These are phyloP conservation scores for Thalia dealbata DNA, from an alignment of 176 grass and related monocot species.

Conservation along the genomic window DNA sequence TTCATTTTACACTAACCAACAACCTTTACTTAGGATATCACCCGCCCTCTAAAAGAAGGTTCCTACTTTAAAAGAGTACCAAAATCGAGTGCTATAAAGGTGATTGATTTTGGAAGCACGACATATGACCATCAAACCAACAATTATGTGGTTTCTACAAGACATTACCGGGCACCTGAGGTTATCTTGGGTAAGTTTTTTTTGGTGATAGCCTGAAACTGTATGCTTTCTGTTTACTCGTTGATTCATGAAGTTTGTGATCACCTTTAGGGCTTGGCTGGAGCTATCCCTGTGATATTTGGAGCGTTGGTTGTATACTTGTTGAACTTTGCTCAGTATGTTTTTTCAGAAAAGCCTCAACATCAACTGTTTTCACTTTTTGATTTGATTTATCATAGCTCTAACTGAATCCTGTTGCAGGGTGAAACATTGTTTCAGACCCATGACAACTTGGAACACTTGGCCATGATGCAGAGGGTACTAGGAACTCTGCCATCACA, in stretches of 20 bases:
- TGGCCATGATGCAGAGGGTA: constrained; percentile 45
- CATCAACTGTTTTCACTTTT: not conserved
- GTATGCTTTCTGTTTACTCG: constrained; percentile 2
- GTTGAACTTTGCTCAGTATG: constrained; percentile 94
- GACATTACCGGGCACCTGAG: constrained; percentile 90
- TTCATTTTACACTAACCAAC: not conserved
- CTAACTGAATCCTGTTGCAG: not conserved
- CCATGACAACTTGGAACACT: constrained; percentile 42
- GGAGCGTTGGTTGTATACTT: constrained; percentile 92
- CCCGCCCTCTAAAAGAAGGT: constrained; percentile 44
- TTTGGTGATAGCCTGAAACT: not conserved
- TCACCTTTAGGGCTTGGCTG: constrained; percentile 74
- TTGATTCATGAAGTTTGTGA: constrained; percentile 17
- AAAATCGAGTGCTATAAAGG: constrained; percentile 87
- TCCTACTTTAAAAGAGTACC: constrained; percentile 69
- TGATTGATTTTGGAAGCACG: constrained; percentile 99
- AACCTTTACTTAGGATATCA: constrained; percentile 41
- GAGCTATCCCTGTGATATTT: constrained; percentile 92
- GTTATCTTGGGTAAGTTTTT: constrained; percentile 66
- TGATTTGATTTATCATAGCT: not conserved
- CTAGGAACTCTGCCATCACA: constrained; percentile 27
- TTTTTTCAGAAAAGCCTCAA: not conserved
- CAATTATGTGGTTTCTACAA: constrained; percentile 80
- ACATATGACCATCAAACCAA: constrained; percentile 53
- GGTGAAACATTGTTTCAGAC: constrained; percentile 45